Evolutionary conservation across 78 protist genomes (phyloP).

Genomic region (Isochrysis galbana): DNA sequence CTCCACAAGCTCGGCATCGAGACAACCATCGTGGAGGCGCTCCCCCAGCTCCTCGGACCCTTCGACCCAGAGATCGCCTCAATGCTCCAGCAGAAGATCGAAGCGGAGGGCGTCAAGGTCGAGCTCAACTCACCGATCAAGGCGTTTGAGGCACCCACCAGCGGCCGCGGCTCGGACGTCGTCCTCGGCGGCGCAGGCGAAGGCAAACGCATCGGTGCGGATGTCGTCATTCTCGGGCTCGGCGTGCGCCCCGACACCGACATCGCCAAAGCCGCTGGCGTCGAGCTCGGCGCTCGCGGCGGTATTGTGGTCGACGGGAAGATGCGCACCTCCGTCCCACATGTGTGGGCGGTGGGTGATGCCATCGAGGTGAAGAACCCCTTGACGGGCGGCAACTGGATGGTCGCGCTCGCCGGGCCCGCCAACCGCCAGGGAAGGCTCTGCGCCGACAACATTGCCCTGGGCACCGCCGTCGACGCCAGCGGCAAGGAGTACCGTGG

Average conservation of each 20-base stretch:
- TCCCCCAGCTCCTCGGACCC: conserved; percentile 48
- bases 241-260: no score
- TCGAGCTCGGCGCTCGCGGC: conserved; percentile 28
- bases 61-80: conserved; percentile 62
- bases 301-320: no score
- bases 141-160: neutral
- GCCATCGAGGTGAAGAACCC: no score
- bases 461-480: no score
- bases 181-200: neutral
- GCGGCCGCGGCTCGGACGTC: neutral
- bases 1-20: conserved; percentile 20
- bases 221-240: no score
- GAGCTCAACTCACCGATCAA: neutral
- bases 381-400: no score
- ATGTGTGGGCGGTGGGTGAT: no score
- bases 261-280: conserved; percentile 53
- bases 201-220: neutral
- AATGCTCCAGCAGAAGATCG: neutral
- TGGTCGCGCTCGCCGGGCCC: no score
- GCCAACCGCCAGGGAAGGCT: no score
- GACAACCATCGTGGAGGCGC: conserved; percentile 48
- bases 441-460: no score
- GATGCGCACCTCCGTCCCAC: no score
- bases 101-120: neutral
- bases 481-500: no score